Conservation (phyloP, 441 rosid genomes). For the Gossypium davidsonii region DNA sequence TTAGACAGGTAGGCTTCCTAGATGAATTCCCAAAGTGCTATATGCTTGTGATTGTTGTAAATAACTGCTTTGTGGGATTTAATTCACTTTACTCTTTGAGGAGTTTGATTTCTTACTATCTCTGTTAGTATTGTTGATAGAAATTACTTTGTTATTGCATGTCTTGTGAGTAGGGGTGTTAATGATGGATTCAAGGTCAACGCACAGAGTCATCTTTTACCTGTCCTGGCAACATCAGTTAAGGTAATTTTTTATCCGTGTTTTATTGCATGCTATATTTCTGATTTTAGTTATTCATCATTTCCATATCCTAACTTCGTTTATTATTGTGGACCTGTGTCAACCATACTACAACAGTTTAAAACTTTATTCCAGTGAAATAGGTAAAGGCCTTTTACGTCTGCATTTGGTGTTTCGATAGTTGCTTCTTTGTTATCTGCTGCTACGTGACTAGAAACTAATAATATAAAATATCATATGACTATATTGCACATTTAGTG, state of each 20-base stretch:
- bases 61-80: constrained; percentile 4
- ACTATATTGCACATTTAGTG: background rate
- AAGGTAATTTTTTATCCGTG: constrained; percentile 42
- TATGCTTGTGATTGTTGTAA: background rate
- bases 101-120: background rate
- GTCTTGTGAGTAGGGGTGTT: constrained; percentile 49
- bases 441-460: background rate
- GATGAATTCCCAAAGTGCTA: constrained; percentile 4
- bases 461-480: background rate
- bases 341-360: background rate
- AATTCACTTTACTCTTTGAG: background rate
- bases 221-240: constrained; percentile 79
- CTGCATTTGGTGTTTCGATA: background rate
- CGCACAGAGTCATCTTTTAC: constrained; percentile 81
- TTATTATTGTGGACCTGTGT: background rate
- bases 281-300: background rate
- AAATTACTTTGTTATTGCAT: background rate
- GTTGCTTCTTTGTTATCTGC: background rate
- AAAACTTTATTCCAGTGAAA: background rate
- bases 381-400: background rate
- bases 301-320: background rate
- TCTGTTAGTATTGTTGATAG: no score
- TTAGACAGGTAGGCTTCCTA: constrained; percentile 64
- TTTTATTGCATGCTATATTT: background rate
- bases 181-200: constrained; percentile 94